These are phyloP conservation scores for Lumnitzera littorea DNA, from an alignment of 345 rosid genomes.

Conservation along the genomic window DNA sequence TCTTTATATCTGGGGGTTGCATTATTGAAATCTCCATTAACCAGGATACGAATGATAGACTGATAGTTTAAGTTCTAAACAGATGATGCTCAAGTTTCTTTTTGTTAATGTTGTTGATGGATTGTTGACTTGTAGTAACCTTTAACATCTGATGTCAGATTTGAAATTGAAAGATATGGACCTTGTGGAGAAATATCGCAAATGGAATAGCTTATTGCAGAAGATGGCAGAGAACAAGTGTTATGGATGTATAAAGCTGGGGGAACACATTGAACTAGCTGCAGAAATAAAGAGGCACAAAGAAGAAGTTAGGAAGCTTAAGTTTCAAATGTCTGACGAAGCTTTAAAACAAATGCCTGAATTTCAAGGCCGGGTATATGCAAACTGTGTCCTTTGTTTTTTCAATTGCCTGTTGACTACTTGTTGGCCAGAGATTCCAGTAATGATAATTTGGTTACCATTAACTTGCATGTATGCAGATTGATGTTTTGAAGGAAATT, in stretches of 20 bases:
- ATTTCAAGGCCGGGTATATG: slow-evolving; percentile 84
- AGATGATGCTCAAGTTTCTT: background rate
- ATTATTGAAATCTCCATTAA: too few relatives aligned
- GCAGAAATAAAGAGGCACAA: slow-evolving; percentile 55
- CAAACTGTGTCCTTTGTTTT: background rate
- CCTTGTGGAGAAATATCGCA: slow-evolving; percentile 49
- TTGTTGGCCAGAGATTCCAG: too few relatives aligned
- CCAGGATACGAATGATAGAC: too few relatives aligned
- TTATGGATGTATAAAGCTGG: slow-evolving; percentile 75
- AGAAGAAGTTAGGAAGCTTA: slow-evolving; percentile 52
- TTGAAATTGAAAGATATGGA: slow-evolving; percentile 64
- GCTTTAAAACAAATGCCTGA: slow-evolving; percentile 95
- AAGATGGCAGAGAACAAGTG: slow-evolving; percentile 85
- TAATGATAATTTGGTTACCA: background rate
- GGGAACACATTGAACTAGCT: slow-evolving; percentile 74
- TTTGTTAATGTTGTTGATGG: background rate
- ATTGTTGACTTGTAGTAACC: slow-evolving; percentile 1
- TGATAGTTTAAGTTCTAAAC: background rate
- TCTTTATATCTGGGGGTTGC: too few relatives aligned
- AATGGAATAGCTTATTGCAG: slow-evolving; percentile 54
- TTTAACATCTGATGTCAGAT: slow-evolving; percentile 38
- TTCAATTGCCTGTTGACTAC: slow-evolving; percentile 3
- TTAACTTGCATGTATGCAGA: slow-evolving; percentile 26
- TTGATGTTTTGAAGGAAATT: slow-evolving; percentile 78
- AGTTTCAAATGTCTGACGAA: slow-evolving; percentile 77